These are phyloP conservation scores for Rauvolfia tetraphylla DNA, from an alignment of 257 asterid species.

Conservation along the genomic window DNA sequence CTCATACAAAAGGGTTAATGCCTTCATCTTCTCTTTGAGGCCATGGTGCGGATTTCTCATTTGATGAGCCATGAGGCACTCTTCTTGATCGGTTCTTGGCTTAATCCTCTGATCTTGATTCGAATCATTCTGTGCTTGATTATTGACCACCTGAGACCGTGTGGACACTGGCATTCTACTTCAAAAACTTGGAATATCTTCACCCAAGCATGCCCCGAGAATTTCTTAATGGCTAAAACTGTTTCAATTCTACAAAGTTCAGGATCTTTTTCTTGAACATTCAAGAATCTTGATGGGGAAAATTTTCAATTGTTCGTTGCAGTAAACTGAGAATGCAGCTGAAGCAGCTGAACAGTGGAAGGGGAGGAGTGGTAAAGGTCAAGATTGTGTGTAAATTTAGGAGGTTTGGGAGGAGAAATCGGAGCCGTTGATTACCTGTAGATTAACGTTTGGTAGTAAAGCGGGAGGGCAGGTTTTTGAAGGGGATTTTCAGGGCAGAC, in stretches of 20 bases:
- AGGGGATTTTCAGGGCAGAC: background rate
- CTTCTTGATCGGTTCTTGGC: slow-evolving; percentile 28
- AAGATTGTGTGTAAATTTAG: slow-evolving; percentile 10
- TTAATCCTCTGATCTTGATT: slow-evolving; percentile 21
- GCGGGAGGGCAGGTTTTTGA: slow-evolving; percentile 7
- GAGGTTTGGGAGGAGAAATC: slow-evolving; percentile 16
- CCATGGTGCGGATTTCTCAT: slow-evolving; percentile 56
- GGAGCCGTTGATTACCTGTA: slow-evolving; percentile 18
- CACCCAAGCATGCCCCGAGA: slow-evolving; percentile 22
- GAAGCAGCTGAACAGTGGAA: slow-evolving; percentile 18
- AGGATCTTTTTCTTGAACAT: slow-evolving; percentile 7
- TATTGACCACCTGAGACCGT: slow-evolving; percentile 31
- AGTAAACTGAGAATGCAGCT: slow-evolving; percentile 3
- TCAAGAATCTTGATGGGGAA: slow-evolving; percentile 19
- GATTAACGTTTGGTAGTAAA: slow-evolving; percentile 25
- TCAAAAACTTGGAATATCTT: background rate
- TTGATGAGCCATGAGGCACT: slow-evolving; percentile 19
- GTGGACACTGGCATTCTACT: slow-evolving; percentile 46
- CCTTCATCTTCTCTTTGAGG: slow-evolving; percentile 60
- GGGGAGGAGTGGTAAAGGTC: slow-evolving; percentile 7
- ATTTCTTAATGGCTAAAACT: slow-evolving; percentile 19
- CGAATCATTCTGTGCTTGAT: slow-evolving; percentile 23
- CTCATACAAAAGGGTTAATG: slow-evolving; percentile 48
- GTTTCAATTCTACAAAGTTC: slow-evolving; percentile 6
- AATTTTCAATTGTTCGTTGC: background rate